phyloP scores from a whole-genome alignment of 768 basidiomycete species.

The Podaxis sp. region DNA sequence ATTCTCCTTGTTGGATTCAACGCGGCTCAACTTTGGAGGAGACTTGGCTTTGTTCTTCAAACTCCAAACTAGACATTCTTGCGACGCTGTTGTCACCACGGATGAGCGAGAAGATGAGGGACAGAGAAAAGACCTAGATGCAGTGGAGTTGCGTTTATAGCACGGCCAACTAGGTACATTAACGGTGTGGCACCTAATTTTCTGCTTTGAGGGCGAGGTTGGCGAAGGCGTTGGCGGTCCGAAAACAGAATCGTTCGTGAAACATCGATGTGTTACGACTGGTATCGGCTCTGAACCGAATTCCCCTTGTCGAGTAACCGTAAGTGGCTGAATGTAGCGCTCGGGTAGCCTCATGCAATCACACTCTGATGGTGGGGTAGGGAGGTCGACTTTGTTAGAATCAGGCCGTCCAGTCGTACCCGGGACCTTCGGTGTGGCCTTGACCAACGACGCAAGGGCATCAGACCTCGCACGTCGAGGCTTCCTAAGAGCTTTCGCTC shows the following conservation, averaged over 20 bases:
- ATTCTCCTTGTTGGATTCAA: slow-evolving; percentile 2
- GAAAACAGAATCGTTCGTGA: not conserved
- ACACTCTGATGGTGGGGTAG: not conserved
- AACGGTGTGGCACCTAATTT: not conserved
- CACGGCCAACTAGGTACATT: not conserved
- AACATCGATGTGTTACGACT: not conserved
- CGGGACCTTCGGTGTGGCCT: not conserved
- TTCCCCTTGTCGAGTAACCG: not conserved
- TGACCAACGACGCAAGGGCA: not conserved
- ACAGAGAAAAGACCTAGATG: not conserved
- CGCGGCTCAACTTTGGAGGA: not conserved
- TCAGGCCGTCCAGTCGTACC: not conserved
- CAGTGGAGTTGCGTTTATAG: not conserved
- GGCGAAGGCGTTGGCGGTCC: not conserved
- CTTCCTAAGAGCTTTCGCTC: slow-evolving; percentile 5
- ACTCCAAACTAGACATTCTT: not conserved
- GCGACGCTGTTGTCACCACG: not conserved
- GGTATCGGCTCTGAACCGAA: not conserved
- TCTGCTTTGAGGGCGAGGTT: not conserved
- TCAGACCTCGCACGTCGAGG: not conserved
- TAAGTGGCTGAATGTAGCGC: not conserved
- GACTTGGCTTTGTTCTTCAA: not conserved
- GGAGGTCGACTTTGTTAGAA: not conserved
- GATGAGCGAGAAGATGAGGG: not conserved
- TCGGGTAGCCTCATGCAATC: not conserved